Percentiles rank a stretch among this genome's conserved stretches.
These are phyloP conservation scores for Lecanicillium sp. DNA, from an alignment of 2,329 filamentous ascomycete genomes.

Conservation along the genomic window DNA sequence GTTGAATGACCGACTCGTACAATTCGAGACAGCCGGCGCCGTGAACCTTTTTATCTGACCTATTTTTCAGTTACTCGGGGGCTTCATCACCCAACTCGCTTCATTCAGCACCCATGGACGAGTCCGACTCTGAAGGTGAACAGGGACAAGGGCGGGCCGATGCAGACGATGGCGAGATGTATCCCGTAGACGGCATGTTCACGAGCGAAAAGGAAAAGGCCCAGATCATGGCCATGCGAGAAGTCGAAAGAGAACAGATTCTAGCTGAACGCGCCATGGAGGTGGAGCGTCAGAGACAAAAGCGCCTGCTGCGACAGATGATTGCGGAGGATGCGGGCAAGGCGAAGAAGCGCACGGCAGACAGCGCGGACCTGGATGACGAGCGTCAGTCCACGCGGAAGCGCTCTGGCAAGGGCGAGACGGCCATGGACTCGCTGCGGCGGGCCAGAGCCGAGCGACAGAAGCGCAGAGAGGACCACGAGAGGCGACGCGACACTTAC, in stretches of 20 bases:
- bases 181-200: constrained; percentile 85
- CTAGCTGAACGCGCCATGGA: constrained; percentile 81
- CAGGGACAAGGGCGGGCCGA: constrained; percentile 34
- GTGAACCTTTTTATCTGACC: too few relatives aligned
- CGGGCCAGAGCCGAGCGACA: constrained; percentile 56
- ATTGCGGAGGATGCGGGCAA: constrained; percentile 55
- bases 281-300: constrained; percentile 74
- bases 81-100: constrained; percentile 66
- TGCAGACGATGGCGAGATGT: constrained; percentile 55
- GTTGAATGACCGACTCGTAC: background rate
- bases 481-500: constrained; percentile 49
- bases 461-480: constrained; percentile 41
- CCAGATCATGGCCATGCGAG: constrained; percentile 76
- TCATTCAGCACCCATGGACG: constrained; percentile 81
- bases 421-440: constrained; percentile 64
- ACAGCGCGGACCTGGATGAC: constrained; percentile 71
- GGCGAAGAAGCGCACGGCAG: constrained; percentile 64
- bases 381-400: constrained; percentile 64
- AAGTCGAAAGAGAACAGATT: constrained; percentile 85
- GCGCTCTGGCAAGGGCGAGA: constrained; percentile 46
- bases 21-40: too few relatives aligned
- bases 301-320: constrained; percentile 71
- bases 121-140: constrained; percentile 61
- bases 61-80: constrained; percentile 62
- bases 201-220: constrained; percentile 65